Percentiles rank a stretch among this genome's conserved stretches.
phyloP scores from a whole-genome alignment of 208 protist genomes.

The Leishmania mexicana region DNA sequence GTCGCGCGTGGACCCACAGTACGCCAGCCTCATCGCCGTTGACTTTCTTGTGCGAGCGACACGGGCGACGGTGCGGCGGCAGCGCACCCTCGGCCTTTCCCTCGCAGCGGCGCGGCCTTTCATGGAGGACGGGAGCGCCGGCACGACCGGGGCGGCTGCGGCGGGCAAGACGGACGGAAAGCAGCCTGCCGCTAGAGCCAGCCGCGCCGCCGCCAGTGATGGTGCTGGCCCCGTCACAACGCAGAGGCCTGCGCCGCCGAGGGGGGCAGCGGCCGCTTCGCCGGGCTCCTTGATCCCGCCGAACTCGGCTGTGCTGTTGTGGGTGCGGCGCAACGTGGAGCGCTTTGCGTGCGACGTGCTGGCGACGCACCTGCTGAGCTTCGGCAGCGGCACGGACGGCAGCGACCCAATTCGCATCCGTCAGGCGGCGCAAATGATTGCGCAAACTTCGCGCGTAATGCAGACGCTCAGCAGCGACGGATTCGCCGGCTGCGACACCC shows the following conservation, averaged over 20 bases:
- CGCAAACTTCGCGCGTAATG: conserved; percentile 63
- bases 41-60: conserved; percentile 79
- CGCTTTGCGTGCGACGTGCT: conserved; percentile 74
- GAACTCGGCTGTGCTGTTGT: conserved; percentile 76
- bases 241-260: not conserved
- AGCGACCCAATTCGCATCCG: conserved; percentile 78
- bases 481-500: conserved; percentile 72
- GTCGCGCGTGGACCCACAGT: conserved; percentile 54
- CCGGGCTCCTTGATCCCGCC: conserved; percentile 46
- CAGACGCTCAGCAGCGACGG: conserved; percentile 52
- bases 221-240: not conserved
- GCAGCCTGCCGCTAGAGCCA: not conserved
- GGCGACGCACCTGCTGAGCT: conserved; percentile 70
- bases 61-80: conserved; percentile 56
- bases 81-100: conserved; percentile 63
- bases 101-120: conserved; percentile 23
- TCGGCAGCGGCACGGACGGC: conserved; percentile 76
- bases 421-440: conserved; percentile 64
- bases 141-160: not conserved
- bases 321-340: conserved; percentile 73
- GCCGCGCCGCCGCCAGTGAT: not conserved
- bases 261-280: not conserved
- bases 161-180: conserved; percentile 2
- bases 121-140: conserved; percentile 17
- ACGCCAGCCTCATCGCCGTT: conserved; percentile 63